Conservation (phyloP, 2,329 filamentous ascomycete species). For the Chaetomium globosum region DNA sequence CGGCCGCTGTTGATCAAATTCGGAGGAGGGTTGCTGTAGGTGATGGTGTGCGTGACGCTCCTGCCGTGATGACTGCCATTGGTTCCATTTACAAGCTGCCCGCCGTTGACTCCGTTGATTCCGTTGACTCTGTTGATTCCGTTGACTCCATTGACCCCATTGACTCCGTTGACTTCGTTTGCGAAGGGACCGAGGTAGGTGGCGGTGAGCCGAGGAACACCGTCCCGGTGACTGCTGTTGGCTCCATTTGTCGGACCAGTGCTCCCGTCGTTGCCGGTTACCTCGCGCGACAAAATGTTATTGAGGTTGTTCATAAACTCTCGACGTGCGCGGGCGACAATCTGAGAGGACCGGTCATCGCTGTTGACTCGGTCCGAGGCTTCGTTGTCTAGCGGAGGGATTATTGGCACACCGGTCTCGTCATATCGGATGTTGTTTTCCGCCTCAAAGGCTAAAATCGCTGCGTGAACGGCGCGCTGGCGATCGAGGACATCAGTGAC, state of each 20-base stretch:
- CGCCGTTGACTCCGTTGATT: neutral
- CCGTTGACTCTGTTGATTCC: too few relatives aligned
- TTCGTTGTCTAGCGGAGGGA: neutral
- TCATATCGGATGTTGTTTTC: neutral
- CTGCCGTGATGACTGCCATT: neutral
- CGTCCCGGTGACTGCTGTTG: too few relatives aligned
- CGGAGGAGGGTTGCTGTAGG: too few relatives aligned
- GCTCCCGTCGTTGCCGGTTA: too few relatives aligned
- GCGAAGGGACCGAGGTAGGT: too few relatives aligned
- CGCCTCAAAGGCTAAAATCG: neutral
- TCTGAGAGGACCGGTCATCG: neutral
- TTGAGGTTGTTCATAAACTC: too few relatives aligned
- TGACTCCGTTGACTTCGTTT: too few relatives aligned
- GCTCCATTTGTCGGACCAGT: too few relatives aligned
- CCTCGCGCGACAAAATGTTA: too few relatives aligned
- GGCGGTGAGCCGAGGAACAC: too few relatives aligned
- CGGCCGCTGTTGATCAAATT: neutral
- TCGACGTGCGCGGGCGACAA: too few relatives aligned
- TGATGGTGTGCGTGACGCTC: neutral
- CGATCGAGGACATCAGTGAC: neutral
- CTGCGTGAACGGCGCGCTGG: neutral
- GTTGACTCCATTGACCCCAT: too few relatives aligned
- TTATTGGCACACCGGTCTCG: neutral
- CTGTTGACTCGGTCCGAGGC: neutral
- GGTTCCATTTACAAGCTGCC: neutral